Evolutionary conservation across 805 yeast genomes (phyloP), one percentile per base, ranked within the genome.

Genomic region (Sugiyamaella marilandica): DNA sequence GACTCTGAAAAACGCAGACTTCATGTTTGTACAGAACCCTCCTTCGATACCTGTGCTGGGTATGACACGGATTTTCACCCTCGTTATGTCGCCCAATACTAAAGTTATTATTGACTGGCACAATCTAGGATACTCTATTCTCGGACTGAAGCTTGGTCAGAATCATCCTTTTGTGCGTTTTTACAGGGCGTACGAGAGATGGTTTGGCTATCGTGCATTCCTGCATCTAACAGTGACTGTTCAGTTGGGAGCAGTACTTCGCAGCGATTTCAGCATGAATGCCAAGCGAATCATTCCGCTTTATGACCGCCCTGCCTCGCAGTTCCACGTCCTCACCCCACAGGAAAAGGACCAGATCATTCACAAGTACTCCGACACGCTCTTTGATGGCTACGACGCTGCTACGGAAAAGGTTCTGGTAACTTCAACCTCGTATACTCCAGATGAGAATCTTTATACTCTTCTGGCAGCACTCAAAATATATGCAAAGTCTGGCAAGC

Each of bases 41-140:
- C 99, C 99, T 0, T 80, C 88, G 2, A 75, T 94, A 46, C 99
- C 99, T 0, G 73, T 89, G 2, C 69, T 94, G 13, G 78, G 86
- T 0, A 71, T 91, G 1, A 75, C 81, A 0, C 77, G 85, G 1
- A 19, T 83, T 1, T 81, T 79, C 63, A 77, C 79, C 53, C 67
- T 71, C 44, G 34, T 80, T 14, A 68, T 74, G 54, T 65, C 81
- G 41, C 77, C 80, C 10, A 75, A 81, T 1, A 74, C 91, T 3
- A 76, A 78, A 62, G 68, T 92, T 21, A 76, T 94, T 18, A 80
- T 94, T 47, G 99, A 94, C 69, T 94, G 99, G 99, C 99, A 94
- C 69, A 94, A 94, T 68, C 74, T 94, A 60, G 96, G 95, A 39
- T 92, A 80, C 67, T 80, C 95, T 1, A 87, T 94, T 26, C 69